Base-by-base conservation (phyloP, 2,329 filamentous ascomycete species). In the Stenocarpella maydis region DNA sequence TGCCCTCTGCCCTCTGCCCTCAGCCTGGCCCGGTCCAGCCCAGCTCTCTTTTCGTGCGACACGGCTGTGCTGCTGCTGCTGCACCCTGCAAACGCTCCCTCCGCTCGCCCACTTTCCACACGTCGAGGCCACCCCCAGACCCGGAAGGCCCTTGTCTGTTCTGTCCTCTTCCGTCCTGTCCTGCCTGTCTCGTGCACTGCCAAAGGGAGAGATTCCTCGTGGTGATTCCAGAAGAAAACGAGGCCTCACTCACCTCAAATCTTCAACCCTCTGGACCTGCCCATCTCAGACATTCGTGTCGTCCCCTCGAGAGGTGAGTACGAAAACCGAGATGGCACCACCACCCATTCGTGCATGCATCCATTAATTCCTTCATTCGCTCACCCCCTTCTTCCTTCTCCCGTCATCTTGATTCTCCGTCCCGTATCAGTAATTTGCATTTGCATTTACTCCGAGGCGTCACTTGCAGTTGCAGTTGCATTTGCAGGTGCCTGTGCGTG, bases 81-180 rank as follows among this genome's bases (percentile, higher is more conserved):
- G 52, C 65, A 67, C 65, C 52, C 52, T 67, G 52, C 65, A 67
- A 67, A 58, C 52, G 52, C 65, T 58, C 65, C 65, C 65, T 67
- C 58, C 65, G n/a, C 31, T 28, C 65, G 65, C 55, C 55, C 55
- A 47, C 41, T 34, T n/a, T 67, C 52, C 43, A 67, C 65, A 9
- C 34, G 52, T 58, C 65, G 52, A 67, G 52, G 41, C 50, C 26
- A 47, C 65, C 52, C 52, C 52, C 65, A 41, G 52, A 55, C 39
- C 64, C 50, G 39, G 24, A 47, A 15, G 28, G 65, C 17, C 58
- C 58, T 63, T 24, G 58, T 63, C 28, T 43, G 49, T 41, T 37
- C 31, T 34, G 31, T 34, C 43, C 43, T 63, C 28, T 49, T 45
- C 43, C 58, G 58, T 49, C 58, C 43, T 63, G 26, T 61, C 7